These are phyloP conservation scores for Alternaria panax DNA, from an alignment of 2,329 filamentous ascomycete species.

Conservation along the genomic window DNA sequence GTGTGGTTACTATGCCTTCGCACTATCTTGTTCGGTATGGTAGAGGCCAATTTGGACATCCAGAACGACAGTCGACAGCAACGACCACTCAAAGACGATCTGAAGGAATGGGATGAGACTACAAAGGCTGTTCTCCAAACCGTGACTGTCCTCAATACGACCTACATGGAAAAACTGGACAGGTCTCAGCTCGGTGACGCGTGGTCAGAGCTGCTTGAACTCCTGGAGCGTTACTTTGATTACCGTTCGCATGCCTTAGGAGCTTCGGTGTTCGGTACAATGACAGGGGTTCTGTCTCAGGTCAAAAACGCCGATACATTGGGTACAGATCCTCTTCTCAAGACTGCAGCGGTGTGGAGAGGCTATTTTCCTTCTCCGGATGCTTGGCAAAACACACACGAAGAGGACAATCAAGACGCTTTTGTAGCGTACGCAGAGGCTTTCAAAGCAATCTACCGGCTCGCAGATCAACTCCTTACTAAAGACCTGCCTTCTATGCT, in stretches of 20 bases:
- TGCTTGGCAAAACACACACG: conserved; percentile 26
- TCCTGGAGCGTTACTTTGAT: conserved; percentile 65
- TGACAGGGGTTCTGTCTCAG: conserved; percentile 51
- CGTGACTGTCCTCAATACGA: conserved; percentile 67
- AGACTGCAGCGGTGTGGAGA: conserved; percentile 47
- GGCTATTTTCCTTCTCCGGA: conserved; percentile 42
- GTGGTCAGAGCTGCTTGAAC: conserved; percentile 76
- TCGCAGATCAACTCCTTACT: conserved; percentile 71
- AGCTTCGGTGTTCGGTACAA: conserved; percentile 52
- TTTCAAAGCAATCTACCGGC: conserved; percentile 77
- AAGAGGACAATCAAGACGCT: conserved; percentile 73
- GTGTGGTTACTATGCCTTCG: conserved; percentile 86
- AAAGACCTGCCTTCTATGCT: conserved; percentile 72
- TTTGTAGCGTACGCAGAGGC: conserved; percentile 84
- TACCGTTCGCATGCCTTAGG: conserved; percentile 52
- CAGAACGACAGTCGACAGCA: conserved; percentile 30
- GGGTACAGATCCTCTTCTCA: conserved; percentile 36
- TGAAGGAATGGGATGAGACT: conserved; percentile 50
- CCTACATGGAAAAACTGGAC: conserved; percentile 76
- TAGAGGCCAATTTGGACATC: conserved; percentile 65
- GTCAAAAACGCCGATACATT: conserved; percentile 30
- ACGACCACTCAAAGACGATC: conserved; percentile 27
- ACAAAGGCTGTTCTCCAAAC: conserved; percentile 49
- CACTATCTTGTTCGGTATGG: conserved; percentile 78
- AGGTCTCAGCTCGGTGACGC: conserved; percentile 73